These are phyloP conservation scores for Phyllosticta citrichinensis DNA, from an alignment of 2,329 filamentous ascomycete species.

Conservation along the genomic window DNA sequence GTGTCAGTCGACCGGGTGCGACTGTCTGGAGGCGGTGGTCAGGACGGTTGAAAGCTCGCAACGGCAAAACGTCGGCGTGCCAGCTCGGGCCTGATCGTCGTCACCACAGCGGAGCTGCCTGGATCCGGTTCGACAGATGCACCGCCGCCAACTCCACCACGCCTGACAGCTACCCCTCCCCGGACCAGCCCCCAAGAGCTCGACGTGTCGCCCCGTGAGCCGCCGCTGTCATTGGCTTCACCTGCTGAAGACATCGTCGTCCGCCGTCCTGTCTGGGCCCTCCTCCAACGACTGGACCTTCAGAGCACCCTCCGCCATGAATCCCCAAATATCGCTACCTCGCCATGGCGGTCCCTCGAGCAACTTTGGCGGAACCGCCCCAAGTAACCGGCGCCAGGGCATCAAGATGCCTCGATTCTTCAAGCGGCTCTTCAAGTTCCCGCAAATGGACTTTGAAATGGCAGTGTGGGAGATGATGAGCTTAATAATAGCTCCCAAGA, in stretches of 20 bases:
- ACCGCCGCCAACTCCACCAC: neutral
- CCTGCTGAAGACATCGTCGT: neutral
- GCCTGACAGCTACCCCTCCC: neutral
- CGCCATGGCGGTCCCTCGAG: conserved; percentile 41
- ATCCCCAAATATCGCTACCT: conserved; percentile 50
- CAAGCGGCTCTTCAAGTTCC: conserved; percentile 60
- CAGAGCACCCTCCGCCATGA: conserved; percentile 31
- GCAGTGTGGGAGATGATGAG: conserved; percentile 64
- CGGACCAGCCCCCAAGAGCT: conserved; percentile 2
- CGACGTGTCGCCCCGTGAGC: conserved; percentile 1
- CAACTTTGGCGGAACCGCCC: conserved; percentile 42
- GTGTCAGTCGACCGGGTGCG: neutral
- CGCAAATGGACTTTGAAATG: conserved; percentile 66
- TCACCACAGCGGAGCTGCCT: neutral
- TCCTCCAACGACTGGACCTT: neutral
- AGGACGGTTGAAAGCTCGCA: neutral
- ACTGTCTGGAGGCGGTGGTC: neutral
- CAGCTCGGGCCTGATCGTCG: neutral
- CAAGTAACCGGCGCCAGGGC: conserved; percentile 40
- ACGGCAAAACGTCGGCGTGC: neutral
- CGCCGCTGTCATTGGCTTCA: neutral
- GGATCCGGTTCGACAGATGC: neutral
- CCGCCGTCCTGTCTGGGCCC: neutral
- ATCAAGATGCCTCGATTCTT: conserved; percentile 58
- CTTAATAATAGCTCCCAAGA: conserved; percentile 58